A percentile compares a stretch with the other conserved stretches of the same genome.
Conservation (phyloP, 2,329 filamentous ascomycete species). For the Biscogniauxia mediterranea region DNA sequence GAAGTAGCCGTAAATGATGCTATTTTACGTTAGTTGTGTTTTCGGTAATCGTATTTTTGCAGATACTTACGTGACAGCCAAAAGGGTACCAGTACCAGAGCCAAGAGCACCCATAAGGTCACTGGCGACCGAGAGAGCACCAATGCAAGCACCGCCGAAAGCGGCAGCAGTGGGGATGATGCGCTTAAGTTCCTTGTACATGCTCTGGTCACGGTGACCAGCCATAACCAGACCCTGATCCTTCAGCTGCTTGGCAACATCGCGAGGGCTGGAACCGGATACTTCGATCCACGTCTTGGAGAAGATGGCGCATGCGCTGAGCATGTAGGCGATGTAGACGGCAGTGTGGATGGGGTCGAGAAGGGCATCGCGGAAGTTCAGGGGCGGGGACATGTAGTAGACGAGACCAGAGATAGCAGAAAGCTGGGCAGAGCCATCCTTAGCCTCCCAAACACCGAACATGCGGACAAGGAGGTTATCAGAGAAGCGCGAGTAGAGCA, state of each 20-base stretch:
- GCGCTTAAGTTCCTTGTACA: constrained; percentile 99
- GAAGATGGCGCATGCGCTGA: constrained; percentile 95
- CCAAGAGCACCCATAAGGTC: constrained; percentile 95
- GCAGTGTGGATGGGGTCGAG: constrained; percentile 95
- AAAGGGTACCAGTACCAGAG: constrained; percentile 93
- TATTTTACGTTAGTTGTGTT: constrained; percentile 40
- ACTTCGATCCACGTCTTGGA: constrained; percentile 99
- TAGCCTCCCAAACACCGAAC: constrained; percentile 97
- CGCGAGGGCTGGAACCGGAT: constrained; percentile 92
- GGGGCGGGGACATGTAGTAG: constrained; percentile 99
- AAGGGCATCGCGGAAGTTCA: constrained; percentile 96
- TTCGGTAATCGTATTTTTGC: neutral
- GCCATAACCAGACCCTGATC: constrained; percentile 99
- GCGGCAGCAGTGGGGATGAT: constrained; percentile 97
- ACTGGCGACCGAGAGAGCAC: constrained; percentile 90
- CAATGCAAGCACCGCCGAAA: constrained; percentile 98
- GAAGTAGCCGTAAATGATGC: constrained; percentile 99
- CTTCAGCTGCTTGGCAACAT: constrained; percentile 99
- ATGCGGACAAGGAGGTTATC: constrained; percentile 98
- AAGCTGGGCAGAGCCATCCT: constrained; percentile 93
- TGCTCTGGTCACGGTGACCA: constrained; percentile 98
- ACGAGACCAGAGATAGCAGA: constrained; percentile 90
- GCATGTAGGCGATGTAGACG: constrained; percentile 96
- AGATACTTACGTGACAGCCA: constrained; percentile 89
- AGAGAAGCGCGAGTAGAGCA: constrained; percentile 98